Evolutionary conservation across 495 filamentous ascomycete genomes (phyloP).

Genomic region (Achaetomiella virescens): DNA sequence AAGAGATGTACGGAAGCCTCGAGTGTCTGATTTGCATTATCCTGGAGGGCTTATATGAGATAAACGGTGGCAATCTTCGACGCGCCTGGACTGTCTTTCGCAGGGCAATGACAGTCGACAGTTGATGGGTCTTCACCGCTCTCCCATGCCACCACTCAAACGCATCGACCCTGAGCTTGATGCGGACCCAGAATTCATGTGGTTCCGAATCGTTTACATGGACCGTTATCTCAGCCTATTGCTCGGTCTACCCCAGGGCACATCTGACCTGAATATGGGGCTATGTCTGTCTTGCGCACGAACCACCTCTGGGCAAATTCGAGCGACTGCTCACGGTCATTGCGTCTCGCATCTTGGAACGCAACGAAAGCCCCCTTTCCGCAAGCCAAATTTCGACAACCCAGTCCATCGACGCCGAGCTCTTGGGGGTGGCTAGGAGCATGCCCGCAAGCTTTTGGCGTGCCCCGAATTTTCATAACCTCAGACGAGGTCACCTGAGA

Average conservation of each 20-base stretch:
- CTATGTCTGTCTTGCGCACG: slow-evolving; percentile 10
- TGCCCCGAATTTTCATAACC: slow-evolving; percentile 15
- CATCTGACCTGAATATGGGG: slow-evolving; percentile 19
- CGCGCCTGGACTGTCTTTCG: slow-evolving; percentile 37
- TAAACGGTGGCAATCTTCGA: slow-evolving; percentile 42
- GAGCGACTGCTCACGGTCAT: slow-evolving; percentile 29
- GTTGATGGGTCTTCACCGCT: slow-evolving; percentile 41
- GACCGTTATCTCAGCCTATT: slow-evolving; percentile 29
- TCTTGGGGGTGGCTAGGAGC: slow-evolving; percentile 23
- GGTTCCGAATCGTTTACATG: slow-evolving; percentile 30
- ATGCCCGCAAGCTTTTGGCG: slow-evolving; percentile 34
- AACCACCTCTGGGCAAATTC: slow-evolving; percentile 24
- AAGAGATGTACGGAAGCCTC: slow-evolving; percentile 38
- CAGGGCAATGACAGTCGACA: slow-evolving; percentile 39
- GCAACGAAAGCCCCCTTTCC: slow-evolving; percentile 23
- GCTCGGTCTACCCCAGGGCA: slow-evolving; percentile 27
- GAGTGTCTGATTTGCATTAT: slow-evolving; percentile 48
- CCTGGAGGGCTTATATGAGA: slow-evolving; percentile 42
- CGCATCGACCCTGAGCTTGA: slow-evolving; percentile 11
- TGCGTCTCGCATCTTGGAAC: slow-evolving; percentile 28
- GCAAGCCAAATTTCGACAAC: slow-evolving; percentile 19
- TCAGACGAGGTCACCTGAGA: neutral
- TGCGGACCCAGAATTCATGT: slow-evolving; percentile 23
- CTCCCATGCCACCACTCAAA: slow-evolving; percentile 14
- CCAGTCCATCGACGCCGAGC: slow-evolving; percentile 21